phyloP scores from a whole-genome alignment of 441 rosid species.

The Pelargonium cotyledonis region DNA sequence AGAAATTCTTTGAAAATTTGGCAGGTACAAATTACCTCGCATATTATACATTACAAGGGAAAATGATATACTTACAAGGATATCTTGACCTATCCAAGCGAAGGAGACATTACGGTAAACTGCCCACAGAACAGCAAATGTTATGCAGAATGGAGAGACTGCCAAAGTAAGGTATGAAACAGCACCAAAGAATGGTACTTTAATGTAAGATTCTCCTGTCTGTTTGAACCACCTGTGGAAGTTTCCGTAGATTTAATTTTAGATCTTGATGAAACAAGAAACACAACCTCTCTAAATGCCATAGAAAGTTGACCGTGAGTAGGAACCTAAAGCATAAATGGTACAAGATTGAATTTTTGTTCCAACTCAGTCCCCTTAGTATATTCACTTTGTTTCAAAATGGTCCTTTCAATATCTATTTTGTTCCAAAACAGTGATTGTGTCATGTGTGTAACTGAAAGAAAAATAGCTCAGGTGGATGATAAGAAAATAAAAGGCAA shows the following conservation, averaged over 20 bases:
- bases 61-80: slow-evolving; percentile 29
- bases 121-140: slow-evolving; percentile 90
- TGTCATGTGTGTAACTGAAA: no score
- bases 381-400: no score
- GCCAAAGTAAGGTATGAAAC: slow-evolving; percentile 83
- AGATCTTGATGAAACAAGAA: not conserved
- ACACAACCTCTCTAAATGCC: no score
- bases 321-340: no score
- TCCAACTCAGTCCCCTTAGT: no score
- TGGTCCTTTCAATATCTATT: no score
- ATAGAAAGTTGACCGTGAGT: no score
- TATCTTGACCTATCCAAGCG: slow-evolving; percentile 98
- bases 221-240: slow-evolving; percentile 64
- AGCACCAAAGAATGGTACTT: slow-evolving; percentile 80
- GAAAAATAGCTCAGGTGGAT: no score
- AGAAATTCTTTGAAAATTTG: not conserved
- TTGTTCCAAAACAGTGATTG: no score
- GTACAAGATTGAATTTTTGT: no score
- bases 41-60: not conserved
- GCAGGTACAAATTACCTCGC: not conserved
- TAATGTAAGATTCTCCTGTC: slow-evolving; percentile 62
- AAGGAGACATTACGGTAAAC: slow-evolving; percentile 36
- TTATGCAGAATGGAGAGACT: slow-evolving; percentile 83
- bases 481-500: no score
- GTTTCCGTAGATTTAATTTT: no score